Evolutionary conservation across 2,329 filamentous ascomycete species (phyloP).

Genomic region (Moelleriella libera): DNA sequence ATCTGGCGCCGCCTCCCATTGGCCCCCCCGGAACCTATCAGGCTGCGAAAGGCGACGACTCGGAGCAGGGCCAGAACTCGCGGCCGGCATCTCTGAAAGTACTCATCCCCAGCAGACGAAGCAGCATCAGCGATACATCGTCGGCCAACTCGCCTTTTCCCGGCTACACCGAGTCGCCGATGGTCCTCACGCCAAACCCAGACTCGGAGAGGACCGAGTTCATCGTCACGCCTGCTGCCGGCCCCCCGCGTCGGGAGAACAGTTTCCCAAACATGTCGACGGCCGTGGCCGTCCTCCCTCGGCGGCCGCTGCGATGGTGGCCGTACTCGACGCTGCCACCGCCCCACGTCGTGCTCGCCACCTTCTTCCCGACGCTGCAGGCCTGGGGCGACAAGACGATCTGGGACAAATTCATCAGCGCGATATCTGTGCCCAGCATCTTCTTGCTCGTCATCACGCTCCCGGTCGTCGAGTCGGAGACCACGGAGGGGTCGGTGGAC

Average conservation of each 20-base stretch:
- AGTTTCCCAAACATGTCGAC: conserved; percentile 30
- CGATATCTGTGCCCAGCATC: conserved; percentile 79
- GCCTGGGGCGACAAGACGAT: conserved; percentile 69
- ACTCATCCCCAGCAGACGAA: conserved; percentile 30
- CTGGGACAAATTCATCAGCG: conserved; percentile 71
- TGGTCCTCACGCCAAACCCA: conserved; percentile 25
- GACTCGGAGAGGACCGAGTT: conserved; percentile 36
- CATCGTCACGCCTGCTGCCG: conserved; percentile 28
- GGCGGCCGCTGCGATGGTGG: conserved; percentile 56
- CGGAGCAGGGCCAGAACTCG: conserved; percentile 1
- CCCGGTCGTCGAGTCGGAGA: conserved; percentile 70
- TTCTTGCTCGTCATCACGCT: conserved; percentile 81
- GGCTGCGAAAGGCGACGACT: neutral
- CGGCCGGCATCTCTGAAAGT: conserved; percentile 20
- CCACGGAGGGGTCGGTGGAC: conserved; percentile 27
- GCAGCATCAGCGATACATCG: conserved; percentile 27
- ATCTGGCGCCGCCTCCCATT: conserved; percentile 25
- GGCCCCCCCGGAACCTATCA: conserved; percentile 8
- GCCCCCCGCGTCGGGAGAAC: conserved; percentile 24
- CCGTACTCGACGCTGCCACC: conserved; percentile 60
- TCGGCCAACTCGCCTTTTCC: conserved; percentile 53
- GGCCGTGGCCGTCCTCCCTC: conserved; percentile 19
- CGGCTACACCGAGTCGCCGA: conserved; percentile 45
- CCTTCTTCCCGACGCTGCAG: conserved; percentile 76
- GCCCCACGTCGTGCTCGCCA: conserved; percentile 55